phyloP scores from a whole-genome alignment of 2,329 filamentous ascomycete genomes.

The Ceratocystis harringtonii region DNA sequence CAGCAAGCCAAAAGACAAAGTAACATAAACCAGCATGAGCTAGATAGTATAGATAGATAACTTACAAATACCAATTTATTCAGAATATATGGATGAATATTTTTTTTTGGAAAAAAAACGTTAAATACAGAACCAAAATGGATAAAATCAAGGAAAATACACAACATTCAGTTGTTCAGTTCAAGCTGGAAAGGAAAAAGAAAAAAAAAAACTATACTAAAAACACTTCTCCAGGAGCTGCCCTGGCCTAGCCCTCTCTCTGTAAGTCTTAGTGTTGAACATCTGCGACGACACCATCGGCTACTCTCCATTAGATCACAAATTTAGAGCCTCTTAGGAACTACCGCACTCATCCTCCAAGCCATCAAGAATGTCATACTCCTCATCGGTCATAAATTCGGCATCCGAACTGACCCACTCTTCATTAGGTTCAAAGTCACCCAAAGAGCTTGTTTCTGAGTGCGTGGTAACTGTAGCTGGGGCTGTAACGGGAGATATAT shows the following conservation, averaged over 20 bases:
- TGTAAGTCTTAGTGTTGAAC: not conserved
- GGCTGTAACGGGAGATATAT: not conserved
- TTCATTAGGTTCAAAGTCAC: conserved; percentile 40
- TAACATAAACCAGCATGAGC: not conserved
- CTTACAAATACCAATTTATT: not conserved
- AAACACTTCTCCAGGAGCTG: not conserved
- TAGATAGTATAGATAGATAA: not conserved
- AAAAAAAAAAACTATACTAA: not conserved
- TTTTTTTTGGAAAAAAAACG: too few relatives aligned
- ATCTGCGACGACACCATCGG: not conserved
- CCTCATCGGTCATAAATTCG: conserved; percentile 88
- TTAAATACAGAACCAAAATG: not conserved
- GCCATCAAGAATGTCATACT: conserved; percentile 93
- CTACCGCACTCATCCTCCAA: conserved; percentile 73
- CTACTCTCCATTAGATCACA: not conserved
- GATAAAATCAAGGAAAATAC: not conserved
- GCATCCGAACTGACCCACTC: conserved; percentile 51
- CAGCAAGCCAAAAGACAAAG: too few relatives aligned
- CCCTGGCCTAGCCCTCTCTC: not conserved
- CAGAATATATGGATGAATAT: not conserved
- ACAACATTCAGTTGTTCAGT: not conserved
- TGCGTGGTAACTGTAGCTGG: conserved; percentile 23
- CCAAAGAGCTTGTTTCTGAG: conserved; percentile 23
- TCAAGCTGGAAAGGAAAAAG: not conserved
- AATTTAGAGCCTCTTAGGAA: not conserved